Percentiles rank a stretch among this genome's conserved stretches.
These are phyloP conservation scores for Fraxinus floribunda DNA, from an alignment of 305 asterid genomes.

Conservation along the genomic window DNA sequence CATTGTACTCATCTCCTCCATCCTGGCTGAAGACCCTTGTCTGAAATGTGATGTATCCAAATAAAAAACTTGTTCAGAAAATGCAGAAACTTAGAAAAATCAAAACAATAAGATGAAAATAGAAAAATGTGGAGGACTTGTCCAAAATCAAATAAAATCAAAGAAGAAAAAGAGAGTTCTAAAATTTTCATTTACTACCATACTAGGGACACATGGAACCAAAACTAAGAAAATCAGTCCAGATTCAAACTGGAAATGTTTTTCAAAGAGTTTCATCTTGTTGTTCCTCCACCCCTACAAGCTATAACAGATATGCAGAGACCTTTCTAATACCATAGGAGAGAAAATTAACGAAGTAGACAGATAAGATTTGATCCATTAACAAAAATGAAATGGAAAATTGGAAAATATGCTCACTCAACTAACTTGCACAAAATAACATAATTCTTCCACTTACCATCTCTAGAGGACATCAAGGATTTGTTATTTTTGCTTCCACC, in stretches of 20 bases:
- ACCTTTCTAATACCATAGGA: background rate
- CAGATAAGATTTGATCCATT: background rate
- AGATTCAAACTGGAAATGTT: background rate
- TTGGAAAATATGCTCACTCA: background rate
- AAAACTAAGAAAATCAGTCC: background rate
- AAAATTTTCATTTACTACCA: background rate
- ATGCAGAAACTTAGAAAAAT: background rate
- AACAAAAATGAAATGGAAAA: background rate
- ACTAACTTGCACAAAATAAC: background rate
- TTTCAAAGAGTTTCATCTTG: background rate
- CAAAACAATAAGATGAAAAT: background rate
- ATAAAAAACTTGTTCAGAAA: background rate
- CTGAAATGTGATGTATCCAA: background rate
- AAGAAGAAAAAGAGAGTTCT: background rate
- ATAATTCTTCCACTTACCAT: conserved; percentile 48
- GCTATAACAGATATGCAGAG: background rate
- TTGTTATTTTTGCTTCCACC: conserved; percentile 56
- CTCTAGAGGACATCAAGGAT: conserved; percentile 58
- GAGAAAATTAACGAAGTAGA: background rate
- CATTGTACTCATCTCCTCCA: background rate
- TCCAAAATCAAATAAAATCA: background rate
- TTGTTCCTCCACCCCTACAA: background rate
- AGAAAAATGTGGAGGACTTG: background rate
- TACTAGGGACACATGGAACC: background rate
- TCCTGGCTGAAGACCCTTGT: conserved; percentile 3